Evolutionary conservation across 768 basidiomycete genomes (phyloP).

Genomic region (Russula sp.): DNA sequence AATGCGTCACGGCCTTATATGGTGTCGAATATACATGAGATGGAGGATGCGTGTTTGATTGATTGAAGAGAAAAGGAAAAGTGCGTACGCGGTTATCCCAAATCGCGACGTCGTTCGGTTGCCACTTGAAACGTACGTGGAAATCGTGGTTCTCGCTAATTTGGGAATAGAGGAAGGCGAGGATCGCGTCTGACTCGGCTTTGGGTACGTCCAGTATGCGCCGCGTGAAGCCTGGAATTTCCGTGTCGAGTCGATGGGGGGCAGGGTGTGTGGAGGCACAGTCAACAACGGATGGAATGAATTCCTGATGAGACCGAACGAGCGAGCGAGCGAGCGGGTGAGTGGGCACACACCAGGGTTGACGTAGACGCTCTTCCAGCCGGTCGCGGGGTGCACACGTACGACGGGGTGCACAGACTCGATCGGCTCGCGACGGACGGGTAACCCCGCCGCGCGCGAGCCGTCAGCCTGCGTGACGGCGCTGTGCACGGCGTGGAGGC

Average conservation of each 20-base stretch:
- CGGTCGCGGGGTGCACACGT: constrained; percentile 78
- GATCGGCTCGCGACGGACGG: constrained; percentile 20
- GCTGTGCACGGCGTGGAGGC: constrained; percentile 43
- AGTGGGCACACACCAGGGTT: too few species aligned
- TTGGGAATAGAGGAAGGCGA: constrained; percentile 64
- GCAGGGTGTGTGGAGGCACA: too few species aligned
- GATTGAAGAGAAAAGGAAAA: background rate
- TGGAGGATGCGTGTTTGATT: background rate
- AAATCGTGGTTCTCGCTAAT: constrained; percentile 66
- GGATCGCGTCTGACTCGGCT: constrained; percentile 69
- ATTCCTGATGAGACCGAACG: too few species aligned
- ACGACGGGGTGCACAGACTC: constrained; percentile 63
- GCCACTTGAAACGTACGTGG: constrained; percentile 76
- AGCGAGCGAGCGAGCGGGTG: too few species aligned
- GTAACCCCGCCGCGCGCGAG: constrained; percentile 7
- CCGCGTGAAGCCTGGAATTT: constrained; percentile 60
- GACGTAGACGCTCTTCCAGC: constrained; percentile 74
- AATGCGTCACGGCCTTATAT: constrained; percentile 60
- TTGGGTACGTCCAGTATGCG: constrained; percentile 76
- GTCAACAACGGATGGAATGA: too few species aligned
- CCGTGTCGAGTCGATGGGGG: too few species aligned
- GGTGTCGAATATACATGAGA: background rate
- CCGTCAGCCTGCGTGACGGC: constrained; percentile 40
- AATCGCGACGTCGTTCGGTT: constrained; percentile 68
- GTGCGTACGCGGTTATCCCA: constrained; percentile 75